Evolutionary conservation across 768 basidiomycete species (phyloP).

Genomic region (Gautieria morchelliformis): DNA sequence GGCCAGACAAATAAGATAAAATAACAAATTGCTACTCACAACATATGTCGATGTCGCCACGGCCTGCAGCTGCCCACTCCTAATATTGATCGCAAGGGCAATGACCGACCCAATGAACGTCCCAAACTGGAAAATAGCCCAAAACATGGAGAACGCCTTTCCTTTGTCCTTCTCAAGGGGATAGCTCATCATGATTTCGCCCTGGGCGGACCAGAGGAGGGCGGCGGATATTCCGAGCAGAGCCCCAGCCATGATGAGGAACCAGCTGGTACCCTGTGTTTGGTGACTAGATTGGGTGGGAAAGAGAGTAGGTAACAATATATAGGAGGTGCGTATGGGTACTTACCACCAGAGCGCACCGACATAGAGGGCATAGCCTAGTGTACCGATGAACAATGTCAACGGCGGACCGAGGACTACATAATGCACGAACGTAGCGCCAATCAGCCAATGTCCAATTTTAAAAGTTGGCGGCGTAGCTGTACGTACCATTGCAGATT

Average conservation of each 20-base stretch:
- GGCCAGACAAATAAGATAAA: too few species aligned
- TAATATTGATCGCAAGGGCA: slow-evolving; percentile 34
- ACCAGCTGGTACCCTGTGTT: slow-evolving; percentile 30
- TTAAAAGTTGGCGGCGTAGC: neutral
- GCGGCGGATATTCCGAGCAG: slow-evolving; percentile 42
- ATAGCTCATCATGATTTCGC: slow-evolving; percentile 45
- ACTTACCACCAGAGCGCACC: slow-evolving; percentile 34
- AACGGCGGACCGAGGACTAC: slow-evolving; percentile 34
- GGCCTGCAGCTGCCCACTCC: slow-evolving; percentile 20
- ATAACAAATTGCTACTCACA: slow-evolving; percentile 14
- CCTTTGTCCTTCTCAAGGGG: slow-evolving; percentile 51
- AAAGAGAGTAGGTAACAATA: neutral
- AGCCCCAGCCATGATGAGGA: slow-evolving; percentile 39
- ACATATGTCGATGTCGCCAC: slow-evolving; percentile 33
- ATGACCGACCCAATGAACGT: slow-evolving; percentile 35
- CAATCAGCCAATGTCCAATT: too few species aligned
- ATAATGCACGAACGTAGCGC: neutral
- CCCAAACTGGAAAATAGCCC: slow-evolving; percentile 39
- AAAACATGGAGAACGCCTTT: slow-evolving; percentile 40
- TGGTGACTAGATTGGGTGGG: slow-evolving; percentile 22
- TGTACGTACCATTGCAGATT: slow-evolving; percentile 23
- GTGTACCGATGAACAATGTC: slow-evolving; percentile 41
- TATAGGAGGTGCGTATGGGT: neutral
- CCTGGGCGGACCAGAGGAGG: slow-evolving; percentile 45
- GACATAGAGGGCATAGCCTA: slow-evolving; percentile 43